phyloP scores from a whole-genome alignment of 495 filamentous ascomycete genomes.

The Lasiosphaeria miniovina region DNA sequence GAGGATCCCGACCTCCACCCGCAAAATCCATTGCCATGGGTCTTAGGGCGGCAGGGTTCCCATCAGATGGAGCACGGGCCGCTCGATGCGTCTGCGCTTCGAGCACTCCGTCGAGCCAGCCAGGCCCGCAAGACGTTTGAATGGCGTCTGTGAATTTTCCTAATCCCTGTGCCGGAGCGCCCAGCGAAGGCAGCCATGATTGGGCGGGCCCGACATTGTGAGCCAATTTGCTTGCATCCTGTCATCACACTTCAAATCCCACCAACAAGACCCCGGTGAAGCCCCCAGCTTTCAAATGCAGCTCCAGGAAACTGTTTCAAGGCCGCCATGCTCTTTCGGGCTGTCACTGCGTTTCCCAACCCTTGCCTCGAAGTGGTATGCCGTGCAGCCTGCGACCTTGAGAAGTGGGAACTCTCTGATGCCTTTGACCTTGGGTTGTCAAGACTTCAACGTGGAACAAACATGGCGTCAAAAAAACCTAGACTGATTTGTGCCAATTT shows the following conservation, averaged over 20 bases:
- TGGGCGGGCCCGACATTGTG: conserved; percentile 9
- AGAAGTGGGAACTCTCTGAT: no score
- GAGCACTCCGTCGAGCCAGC: conserved; percentile 10
- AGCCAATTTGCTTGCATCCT: conserved; percentile 14
- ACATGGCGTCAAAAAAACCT: no score
- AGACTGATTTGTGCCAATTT: no score
- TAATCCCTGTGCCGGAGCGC: conserved; percentile 18
- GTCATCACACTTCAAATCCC: conserved; percentile 17
- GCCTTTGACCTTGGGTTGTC: no score
- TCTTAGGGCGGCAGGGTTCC: conserved; percentile 21
- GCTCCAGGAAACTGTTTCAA: conserved; percentile 11
- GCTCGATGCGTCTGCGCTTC: conserved; percentile 22
- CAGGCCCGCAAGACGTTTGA: conserved; percentile 24
- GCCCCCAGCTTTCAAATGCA: conserved; percentile 4
- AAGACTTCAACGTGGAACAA: no score
- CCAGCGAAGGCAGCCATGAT: conserved; percentile 8
- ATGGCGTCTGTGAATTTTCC: conserved; percentile 26
- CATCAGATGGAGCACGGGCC: conserved; percentile 17
- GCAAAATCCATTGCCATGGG: conserved; percentile 25
- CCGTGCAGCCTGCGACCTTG: no score
- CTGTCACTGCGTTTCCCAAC: conserved; percentile 6
- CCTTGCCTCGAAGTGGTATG: neutral
- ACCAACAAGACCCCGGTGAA: conserved; percentile 14
- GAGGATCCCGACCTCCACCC: conserved; percentile 21
- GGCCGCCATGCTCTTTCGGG: conserved; percentile 17